These are phyloP conservation scores for Plasmodium coatneyi DNA, from an alignment of 169 alveolate genomes.

Conservation along the genomic window DNA sequence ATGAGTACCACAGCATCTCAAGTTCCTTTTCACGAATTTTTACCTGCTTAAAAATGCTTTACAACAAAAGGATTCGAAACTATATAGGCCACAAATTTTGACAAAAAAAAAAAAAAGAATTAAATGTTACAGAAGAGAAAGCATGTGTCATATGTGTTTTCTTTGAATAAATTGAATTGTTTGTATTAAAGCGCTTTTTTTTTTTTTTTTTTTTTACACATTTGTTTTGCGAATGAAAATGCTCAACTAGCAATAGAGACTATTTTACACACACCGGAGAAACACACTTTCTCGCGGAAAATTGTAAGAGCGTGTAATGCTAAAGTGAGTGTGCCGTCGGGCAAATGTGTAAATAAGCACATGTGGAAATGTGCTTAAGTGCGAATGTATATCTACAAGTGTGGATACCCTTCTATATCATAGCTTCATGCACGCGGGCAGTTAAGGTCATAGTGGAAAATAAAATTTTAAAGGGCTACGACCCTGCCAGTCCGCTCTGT, in stretches of 20 bases:
- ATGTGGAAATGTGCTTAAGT: background rate
- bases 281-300: background rate
- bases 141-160: background rate
- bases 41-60: background rate
- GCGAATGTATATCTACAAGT: background rate
- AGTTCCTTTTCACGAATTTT: background rate
- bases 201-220: conserved; percentile 6
- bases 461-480: background rate
- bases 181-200: background rate
- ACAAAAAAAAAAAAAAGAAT: conserved; percentile 9
- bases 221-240: background rate
- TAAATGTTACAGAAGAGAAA: conserved; percentile 16
- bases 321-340: background rate
- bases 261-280: conserved; percentile 28
- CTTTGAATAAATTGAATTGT: background rate
- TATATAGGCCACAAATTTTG: background rate
- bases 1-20: background rate
- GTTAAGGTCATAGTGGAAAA: background rate
- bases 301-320: background rate
- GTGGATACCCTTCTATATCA: background rate
- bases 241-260: background rate
- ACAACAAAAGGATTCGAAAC: background rate
- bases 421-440: background rate
- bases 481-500: background rate
- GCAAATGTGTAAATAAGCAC: background rate